Base-by-base conservation (phyloP, 345 rosid genomes). In the Abelmoschus esculentus region DNA sequence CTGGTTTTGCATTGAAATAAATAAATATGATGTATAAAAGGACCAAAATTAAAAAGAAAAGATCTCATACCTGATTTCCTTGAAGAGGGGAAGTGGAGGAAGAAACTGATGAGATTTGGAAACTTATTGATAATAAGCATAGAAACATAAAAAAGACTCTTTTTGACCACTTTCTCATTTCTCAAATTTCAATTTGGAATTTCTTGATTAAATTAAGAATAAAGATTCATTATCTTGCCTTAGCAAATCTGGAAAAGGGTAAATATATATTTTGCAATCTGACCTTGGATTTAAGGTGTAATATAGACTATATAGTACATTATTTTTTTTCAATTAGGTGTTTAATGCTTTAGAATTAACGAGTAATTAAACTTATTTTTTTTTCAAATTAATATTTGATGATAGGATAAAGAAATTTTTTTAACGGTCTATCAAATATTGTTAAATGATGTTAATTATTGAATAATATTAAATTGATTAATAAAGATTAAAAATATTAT, bases 111-210 rank as follows among this genome's bases (percentile, higher is more conserved):
- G 26, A 17, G 53, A 72, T 40, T 36, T 14, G 66, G 10, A 61
- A 17, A 42, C 70, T 60, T 46, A 66, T 34, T 38, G 78, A 6
- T 0, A 72, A 6, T 0, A 72, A 12, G 70, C 66, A 76, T 40
- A 78, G 34, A 38, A 72, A 57, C 46, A 80, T 36, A 38, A 76
- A 67, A 69, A 74, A 12, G 54, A 63, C 22, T 11, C 73, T 55
- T 72, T 31, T 47, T 18, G 78, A 38, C 67, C 36, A 60, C 19
- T 17, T 60, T 11, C 44, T 69, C 77, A 66, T 75, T 44, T 46
- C 10, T 65, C 34, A 14, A 26, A 44, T 44, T 56, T 73, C 72
- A 70, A 7, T 55, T 70, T 28, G 40, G 55, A 40, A 70, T 55
- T 38, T 13, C 50, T 40, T 40, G 13, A 28, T 31, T 17, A 31